Evolutionary conservation across 2,329 filamentous ascomycete genomes (phyloP).

Genomic region (Aspergillus sp.): DNA sequence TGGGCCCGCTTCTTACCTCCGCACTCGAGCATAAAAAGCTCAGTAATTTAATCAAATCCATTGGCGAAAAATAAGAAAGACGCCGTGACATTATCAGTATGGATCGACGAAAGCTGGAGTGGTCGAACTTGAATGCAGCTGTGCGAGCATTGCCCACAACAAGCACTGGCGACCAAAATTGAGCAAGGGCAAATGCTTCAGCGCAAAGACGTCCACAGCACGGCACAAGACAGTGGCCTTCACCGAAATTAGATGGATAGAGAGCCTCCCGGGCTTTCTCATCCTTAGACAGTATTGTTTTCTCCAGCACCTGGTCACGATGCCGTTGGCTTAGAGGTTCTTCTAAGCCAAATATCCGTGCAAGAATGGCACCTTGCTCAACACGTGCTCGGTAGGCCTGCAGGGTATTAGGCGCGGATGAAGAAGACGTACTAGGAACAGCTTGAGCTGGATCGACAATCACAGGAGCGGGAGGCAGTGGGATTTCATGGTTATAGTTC

Average conservation of each 20-base stretch:
- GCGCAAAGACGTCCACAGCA: conserved; percentile 47
- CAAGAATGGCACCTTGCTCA: background rate
- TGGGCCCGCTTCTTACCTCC: conserved; percentile 44
- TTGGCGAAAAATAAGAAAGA: conserved; percentile 39
- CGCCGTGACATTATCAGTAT: conserved; percentile 53
- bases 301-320: conserved; percentile 8
- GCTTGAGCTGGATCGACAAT: background rate
- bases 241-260: conserved; percentile 51
- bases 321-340: conserved; percentile 3
- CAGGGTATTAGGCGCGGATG: conserved; percentile 10
- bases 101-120: conserved; percentile 49
- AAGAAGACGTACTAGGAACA: conserved; percentile 1
- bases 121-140: conserved; percentile 45
- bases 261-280: conserved; percentile 34
- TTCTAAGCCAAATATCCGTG: conserved; percentile 1
- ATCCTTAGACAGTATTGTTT: conserved; percentile 6
- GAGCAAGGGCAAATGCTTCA: conserved; percentile 52
- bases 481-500: background rate
- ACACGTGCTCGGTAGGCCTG: conserved; percentile 10
- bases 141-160: conserved; percentile 50
- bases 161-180: conserved; percentile 54
- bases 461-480: conserved; percentile 4
- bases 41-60: conserved; percentile 45
- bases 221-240: conserved; percentile 49
- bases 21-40: conserved; percentile 52